Evolutionary conservation across 164 flowering plant genomes (phyloP).

Genomic region (Nymphaea thermarum): DNA sequence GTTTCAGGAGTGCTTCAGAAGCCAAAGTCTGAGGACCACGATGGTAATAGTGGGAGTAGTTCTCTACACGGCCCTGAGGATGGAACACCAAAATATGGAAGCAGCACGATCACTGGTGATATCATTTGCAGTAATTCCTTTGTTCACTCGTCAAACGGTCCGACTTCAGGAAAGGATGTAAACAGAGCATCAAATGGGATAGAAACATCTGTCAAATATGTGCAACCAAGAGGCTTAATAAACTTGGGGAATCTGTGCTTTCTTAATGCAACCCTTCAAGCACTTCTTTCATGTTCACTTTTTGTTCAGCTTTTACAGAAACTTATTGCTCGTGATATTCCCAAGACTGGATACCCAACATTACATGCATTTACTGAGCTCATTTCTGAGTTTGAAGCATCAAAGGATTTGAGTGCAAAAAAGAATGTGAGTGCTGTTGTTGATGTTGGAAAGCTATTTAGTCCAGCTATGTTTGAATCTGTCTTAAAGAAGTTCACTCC

Average conservation of each 20-base stretch:
- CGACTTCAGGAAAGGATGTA: conserved; percentile 12
- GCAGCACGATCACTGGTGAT: not conserved
- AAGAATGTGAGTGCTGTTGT: conserved; percentile 31
- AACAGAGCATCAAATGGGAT: conserved; percentile 17
- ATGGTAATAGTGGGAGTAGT: not conserved
- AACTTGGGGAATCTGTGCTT: conserved; percentile 91
- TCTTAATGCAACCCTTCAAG: conserved; percentile 92
- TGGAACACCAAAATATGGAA: conserved; percentile 12
- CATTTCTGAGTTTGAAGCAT: conserved; percentile 53
- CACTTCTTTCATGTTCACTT: conserved; percentile 82
- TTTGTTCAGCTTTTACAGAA: conserved; percentile 75
- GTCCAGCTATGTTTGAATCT: conserved; percentile 76
- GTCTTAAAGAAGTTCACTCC: conserved; percentile 84
- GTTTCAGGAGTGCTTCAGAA: not conserved
- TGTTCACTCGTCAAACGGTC: conserved; percentile 9
- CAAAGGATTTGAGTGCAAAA: conserved; percentile 23
- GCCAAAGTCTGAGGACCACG: not conserved
- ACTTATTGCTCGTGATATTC: conserved; percentile 38
- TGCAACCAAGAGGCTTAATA: conserved; percentile 75
- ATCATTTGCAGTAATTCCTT: conserved; percentile 3
- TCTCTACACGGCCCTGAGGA: conserved; percentile 9
- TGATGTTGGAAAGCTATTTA: conserved; percentile 63
- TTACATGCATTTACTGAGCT: conserved; percentile 69
- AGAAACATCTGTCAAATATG: conserved; percentile 8
- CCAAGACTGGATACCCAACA: conserved; percentile 84